Evolutionary conservation across 352 stramenopile genomes (phyloP), one percentile per base, ranked within the genome.

Genomic region (Phytophthora cryptogea): DNA sequence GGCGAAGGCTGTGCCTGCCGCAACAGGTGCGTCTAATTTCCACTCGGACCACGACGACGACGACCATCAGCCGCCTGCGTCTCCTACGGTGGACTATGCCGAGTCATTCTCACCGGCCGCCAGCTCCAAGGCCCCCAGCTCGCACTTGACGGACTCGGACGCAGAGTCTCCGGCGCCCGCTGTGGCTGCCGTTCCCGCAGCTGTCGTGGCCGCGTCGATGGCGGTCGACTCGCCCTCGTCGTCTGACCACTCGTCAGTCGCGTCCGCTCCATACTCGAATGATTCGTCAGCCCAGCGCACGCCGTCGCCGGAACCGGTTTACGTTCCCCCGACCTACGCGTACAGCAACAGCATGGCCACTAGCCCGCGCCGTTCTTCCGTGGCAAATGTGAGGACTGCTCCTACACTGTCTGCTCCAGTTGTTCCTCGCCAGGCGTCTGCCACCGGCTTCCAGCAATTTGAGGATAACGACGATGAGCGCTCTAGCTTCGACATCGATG

Each of bases 401-500:
- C 72, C 74, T 8, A 83, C 64, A 33, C 60, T 84, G 17, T 58
- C 66, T 5, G 62, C 74, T 17, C 77, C 74, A 6, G 68, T 83
- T 28, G 51, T 84, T 8, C 77, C 74, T 43, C 54, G 54, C 14
- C 47, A 63, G 9, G 51, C 52, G 16, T 63, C 48, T 50, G 26
- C 54, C 16, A 52, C 62, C 6, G 68, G 57, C 26, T 70, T 72
- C 13, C 55, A 80, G 5, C 64, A 72, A 16, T 68, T 40, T 31
- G 61, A 79, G 2, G 64, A 79, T 26, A 67, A 81, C 30, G 63
- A 80, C 14, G 59, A 83, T 11, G 68, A 75, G 8, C 86, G 86
- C 40, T 86, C 81, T 8, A 94, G 86, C 63, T 94, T 93, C 62
- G 83, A 94, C 59, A 83, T 94, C 44, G 83, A 92, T 40, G 80